Base-by-base conservation (phyloP, 2,329 filamentous ascomycete genomes). In the Blastomyces parvus region DNA sequence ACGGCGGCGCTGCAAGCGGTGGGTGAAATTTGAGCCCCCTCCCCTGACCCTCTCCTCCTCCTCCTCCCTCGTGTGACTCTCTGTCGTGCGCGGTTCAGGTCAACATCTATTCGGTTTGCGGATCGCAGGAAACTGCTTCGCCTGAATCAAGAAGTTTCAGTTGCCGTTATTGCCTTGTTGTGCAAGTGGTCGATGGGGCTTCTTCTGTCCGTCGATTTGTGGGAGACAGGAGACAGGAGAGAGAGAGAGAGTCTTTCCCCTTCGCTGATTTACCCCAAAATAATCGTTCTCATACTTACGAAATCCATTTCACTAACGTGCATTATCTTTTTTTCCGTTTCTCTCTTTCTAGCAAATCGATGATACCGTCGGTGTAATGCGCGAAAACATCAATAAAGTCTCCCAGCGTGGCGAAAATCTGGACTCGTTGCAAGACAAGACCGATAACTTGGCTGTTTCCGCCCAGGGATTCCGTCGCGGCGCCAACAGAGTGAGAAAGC, bases 341-440 rank as follows among this genome's bases (percentile, higher is more conserved):
- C 22, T 48, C 9, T 33, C 1, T 17, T 19, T 62, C 62, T 76
- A 99, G 94, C 89, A 97, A 95, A 96, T 99, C 78, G 89, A 97
- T 77, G 90, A 92, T 74, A 96, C 93, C 60, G 91, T 97, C 72
- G 88, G 88, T 74, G 90, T 94, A 69, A 97, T 99, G 93, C 87
- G 89, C 73, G 88, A 96, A 77, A 99, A 99, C 81, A 95, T 99
- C 83, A 91, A 92, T 82, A 95, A 94, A 79, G 90, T 96, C 66
- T 91, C 90, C 53, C 88, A 97, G 79, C 91, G 94, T 83, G 94
- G 94, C 74, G 89, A 91, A 73, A 86, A 88, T 70, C 85, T 97
- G 66, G 90, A 96, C 77, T 87, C 87, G 59, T 86, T 97, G 66
- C 90, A 96, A 80, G 89, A 94, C 78, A 96, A 96, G 84, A 97